These are phyloP conservation scores for Parascedosporium putredinis DNA, from an alignment of 2,329 filamentous ascomycete genomes.

Conservation along the genomic window DNA sequence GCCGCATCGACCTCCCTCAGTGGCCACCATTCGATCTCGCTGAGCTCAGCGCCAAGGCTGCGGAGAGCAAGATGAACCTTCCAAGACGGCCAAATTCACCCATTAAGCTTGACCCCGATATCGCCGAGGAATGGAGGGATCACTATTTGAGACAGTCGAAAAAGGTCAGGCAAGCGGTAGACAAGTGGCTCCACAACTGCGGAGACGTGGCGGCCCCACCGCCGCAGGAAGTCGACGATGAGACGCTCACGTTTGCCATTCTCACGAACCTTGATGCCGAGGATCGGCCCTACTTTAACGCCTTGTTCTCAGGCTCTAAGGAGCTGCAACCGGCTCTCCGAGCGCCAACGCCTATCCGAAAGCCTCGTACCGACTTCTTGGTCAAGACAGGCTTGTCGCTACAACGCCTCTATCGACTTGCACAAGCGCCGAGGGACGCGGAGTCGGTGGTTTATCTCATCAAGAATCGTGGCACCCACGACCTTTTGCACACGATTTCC, in stretches of 20 bases:
- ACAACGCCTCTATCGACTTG: constrained; percentile 73
- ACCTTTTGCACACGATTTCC: constrained; percentile 75
- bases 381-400: constrained; percentile 67
- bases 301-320: constrained; percentile 55
- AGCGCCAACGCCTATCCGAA: constrained; percentile 59
- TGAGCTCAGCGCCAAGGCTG: constrained; percentile 48
- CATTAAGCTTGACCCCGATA: constrained; percentile 78
- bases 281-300: constrained; percentile 72
- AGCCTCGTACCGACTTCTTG: constrained; percentile 61
- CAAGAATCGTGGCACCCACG: constrained; percentile 71
- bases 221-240: constrained; percentile 84
- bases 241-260: constrained; percentile 88
- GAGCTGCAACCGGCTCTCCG: constrained; percentile 46
- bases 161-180: constrained; percentile 84
- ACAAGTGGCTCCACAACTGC: constrained; percentile 79
- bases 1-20: constrained; percentile 69
- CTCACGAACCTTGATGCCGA: constrained; percentile 71
- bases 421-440: constrained; percentile 65
- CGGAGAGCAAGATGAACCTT: constrained; percentile 44
- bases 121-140: constrained; percentile 84
- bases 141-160: constrained; percentile 87
- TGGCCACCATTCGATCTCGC: constrained; percentile 84
- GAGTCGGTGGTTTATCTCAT: constrained; percentile 80
- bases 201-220: constrained; percentile 63
- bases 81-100: constrained; percentile 49